Evolutionary conservation across 1,139 yeast species (phyloP).

Genomic region (Saccharomyces hybrid): DNA sequence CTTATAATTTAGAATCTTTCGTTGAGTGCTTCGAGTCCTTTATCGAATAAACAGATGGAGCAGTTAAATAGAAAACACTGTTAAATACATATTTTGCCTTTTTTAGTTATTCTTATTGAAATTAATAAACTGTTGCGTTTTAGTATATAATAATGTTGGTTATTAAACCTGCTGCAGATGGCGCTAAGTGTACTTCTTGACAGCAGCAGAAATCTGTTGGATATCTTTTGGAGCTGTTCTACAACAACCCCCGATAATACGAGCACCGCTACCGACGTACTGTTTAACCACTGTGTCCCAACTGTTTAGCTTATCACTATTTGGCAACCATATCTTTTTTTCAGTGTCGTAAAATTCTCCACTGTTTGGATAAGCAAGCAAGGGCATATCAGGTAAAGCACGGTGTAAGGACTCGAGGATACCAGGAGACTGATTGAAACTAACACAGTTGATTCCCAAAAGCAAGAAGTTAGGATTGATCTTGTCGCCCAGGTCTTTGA

Average conservation of each 20-base stretch:
- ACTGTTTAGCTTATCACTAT: constrained; percentile 5
- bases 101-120: not conserved
- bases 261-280: constrained; percentile 17
- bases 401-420: constrained; percentile 17
- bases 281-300: constrained; percentile 24
- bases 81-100: not conserved
- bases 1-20: constrained; percentile 23
- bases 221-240: constrained; percentile 27
- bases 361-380: constrained; percentile 27
- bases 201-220: constrained; percentile 14
- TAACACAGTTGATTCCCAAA: constrained; percentile 27
- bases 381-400: constrained; percentile 17
- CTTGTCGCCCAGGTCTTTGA: constrained; percentile 36
- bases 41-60: constrained; percentile 9
- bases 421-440: constrained; percentile 18
- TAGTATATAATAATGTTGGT: no score
- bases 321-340: constrained; percentile 19
- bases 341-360: constrained; percentile 28
- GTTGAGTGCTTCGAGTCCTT: constrained; percentile 26
- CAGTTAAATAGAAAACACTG: not conserved
- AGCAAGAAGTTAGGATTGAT: constrained; percentile 18
- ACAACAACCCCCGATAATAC: constrained; percentile 29
- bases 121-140: not conserved
- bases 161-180: no score
- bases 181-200: constrained; percentile 6